Conservation (phyloP, 164 flowering plant species). For the Taxillus chinensis region DNA sequence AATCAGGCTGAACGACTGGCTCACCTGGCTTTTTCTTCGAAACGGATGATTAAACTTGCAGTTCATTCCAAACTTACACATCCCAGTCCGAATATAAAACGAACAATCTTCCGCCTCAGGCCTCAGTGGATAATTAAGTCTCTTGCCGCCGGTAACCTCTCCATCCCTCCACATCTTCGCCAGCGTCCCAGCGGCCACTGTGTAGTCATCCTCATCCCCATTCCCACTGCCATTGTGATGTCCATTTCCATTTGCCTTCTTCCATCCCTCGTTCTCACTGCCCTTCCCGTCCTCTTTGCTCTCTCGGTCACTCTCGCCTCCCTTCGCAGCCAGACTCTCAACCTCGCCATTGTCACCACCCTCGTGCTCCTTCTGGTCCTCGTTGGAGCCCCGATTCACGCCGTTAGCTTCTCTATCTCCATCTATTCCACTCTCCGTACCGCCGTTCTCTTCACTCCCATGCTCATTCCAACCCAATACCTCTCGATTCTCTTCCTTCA, state of each 20-base stretch:
- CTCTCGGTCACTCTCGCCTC: neutral
- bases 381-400: neutral
- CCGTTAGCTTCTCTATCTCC: neutral
- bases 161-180: conserved; percentile 8
- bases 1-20: neutral
- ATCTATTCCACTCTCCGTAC: neutral
- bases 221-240: conserved; percentile 3
- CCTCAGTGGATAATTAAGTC: conserved; percentile 38
- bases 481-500: neutral
- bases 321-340: neutral
- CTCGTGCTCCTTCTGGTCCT: neutral
- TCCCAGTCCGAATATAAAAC: conserved; percentile 51
- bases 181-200: neutral
- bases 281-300: neutral
- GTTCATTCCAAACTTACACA: conserved; percentile 51
- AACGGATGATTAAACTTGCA: conserved; percentile 72
- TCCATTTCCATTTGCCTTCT: conserved; percentile 7
- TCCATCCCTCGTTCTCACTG: conserved; percentile 2
- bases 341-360: neutral
- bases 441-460: no score
- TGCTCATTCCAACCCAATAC: neutral
- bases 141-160: neutral
- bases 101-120: conserved; percentile 74
- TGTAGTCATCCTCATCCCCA: neutral
- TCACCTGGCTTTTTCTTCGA: conserved; percentile 26